Percentiles rank a stretch among this genome's conserved stretches.
phyloP scores from a whole-genome alignment of 192 early-diverging fungal species.

The Backusella westeae region DNA sequence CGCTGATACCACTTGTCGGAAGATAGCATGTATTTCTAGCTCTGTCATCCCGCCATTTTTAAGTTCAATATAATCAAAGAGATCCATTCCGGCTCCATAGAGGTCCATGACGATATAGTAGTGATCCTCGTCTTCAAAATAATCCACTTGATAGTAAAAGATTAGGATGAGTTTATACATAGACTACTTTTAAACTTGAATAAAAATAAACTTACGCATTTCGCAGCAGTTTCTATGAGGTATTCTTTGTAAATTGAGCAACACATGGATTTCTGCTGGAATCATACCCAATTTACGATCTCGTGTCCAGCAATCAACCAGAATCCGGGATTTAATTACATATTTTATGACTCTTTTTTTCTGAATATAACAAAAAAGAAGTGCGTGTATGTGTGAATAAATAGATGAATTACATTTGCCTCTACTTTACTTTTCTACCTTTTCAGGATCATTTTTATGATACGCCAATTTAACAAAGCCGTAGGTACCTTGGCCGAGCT shows the following conservation, averaged over 20 bases:
- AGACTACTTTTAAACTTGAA: background rate
- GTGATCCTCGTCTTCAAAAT: constrained; percentile 65
- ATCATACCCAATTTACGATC: constrained; percentile 57
- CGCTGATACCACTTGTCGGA: constrained; percentile 54
- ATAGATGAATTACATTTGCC: constrained; percentile 37
- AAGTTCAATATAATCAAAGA: constrained; percentile 71
- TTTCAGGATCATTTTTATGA: constrained; percentile 43
- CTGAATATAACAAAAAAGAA: background rate
- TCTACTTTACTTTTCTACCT: constrained; percentile 37
- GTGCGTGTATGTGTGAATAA: background rate
- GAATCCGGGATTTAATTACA: constrained; percentile 61
- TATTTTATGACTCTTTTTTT: constrained; percentile 62
- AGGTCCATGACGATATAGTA: constrained; percentile 67
- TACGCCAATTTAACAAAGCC: constrained; percentile 58
- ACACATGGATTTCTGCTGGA: constrained; percentile 72
- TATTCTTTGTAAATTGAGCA: constrained; percentile 51
- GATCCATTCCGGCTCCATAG: constrained; percentile 56
- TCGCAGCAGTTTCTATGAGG: constrained; percentile 50
- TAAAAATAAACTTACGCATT: constrained; percentile 27
- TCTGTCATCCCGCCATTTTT: constrained; percentile 49
- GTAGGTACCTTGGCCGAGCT: constrained; percentile 66
- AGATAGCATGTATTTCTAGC: constrained; percentile 54
- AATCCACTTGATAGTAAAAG: constrained; percentile 8
- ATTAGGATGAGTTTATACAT: background rate
- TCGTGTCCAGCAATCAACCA: constrained; percentile 60